Base-by-base conservation (phyloP, 192 early-diverging fungal genomes). In the Mortierella hygrophila region DNA sequence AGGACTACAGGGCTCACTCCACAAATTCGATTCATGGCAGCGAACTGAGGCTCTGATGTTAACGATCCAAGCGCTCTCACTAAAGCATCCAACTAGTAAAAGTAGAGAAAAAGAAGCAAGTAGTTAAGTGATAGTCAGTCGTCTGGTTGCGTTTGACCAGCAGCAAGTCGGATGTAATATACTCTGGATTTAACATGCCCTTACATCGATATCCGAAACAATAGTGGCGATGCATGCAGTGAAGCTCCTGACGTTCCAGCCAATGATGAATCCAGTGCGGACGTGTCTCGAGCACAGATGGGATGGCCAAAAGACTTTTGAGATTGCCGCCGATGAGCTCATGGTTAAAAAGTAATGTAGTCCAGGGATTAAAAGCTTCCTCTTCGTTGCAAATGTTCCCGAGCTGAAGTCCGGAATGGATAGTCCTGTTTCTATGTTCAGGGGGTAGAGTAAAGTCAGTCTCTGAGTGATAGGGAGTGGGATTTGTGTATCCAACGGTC, bases 251-350 rank as follows among this genome's bases (percentile, higher is more conserved):
- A 89, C 87, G 71, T 89, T 89, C 92, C 92, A 93, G 9, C 92
- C 92, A 35, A 93, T 82, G 4, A 93, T 85, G 65, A 88, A 93
- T 7, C 92, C 92, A 26, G 85, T 78, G 71, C 76, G 80, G 46
- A 81, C 72, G 68, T 88, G 82, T 21, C 86, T 82, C 29, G 88
- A 82, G 76, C 90, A 91, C n/a, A 90, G 55, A 72, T 91, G 92
- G 9, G 88, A 84, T 18, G 92, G 92, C 90, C 90, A 93, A 68
- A 90, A 90, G 44, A 91, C 81, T 69, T 92, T 91, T 20, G 88
- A 88, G 16, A 90, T 88, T 13, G 88, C 85, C 7, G 79, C 83
- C 3, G 89, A 83, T 16, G 89, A 71, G 29, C 85, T 90, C 85
- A 88, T 88, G 35, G 18, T 83, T 54, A 7, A 6, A 5, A 6